A percentile compares a stretch with the other conserved stretches of the same genome.
These are phyloP conservation scores for Candolleomyces efflorescens DNA, from an alignment of 768 basidiomycete species.

Conservation along the genomic window DNA sequence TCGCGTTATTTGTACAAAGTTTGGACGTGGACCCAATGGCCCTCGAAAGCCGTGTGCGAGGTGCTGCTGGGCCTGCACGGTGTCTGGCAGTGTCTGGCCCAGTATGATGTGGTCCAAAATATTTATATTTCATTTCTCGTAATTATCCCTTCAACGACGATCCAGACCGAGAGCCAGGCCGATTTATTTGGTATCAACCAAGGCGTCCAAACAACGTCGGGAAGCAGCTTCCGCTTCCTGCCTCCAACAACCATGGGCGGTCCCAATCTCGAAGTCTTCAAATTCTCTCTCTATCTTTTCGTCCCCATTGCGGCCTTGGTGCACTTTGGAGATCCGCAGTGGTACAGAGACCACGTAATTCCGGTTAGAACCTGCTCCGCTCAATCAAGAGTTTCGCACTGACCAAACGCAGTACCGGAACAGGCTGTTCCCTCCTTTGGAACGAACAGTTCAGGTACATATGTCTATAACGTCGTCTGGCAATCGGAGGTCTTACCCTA, in stretches of 20 bases:
- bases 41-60: not conserved
- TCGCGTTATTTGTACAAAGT: not conserved
- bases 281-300: slow-evolving; percentile 83
- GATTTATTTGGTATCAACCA: not conserved
- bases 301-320: slow-evolving; percentile 77
- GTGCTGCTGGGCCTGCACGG: no score
- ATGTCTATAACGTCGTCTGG: not conserved
- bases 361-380: slow-evolving; percentile 44
- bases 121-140: no score
- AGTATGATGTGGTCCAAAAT: no score
- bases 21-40: not conserved
- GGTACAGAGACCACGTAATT: slow-evolving; percentile 75
- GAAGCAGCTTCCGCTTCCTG: not conserved
- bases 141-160: no score
- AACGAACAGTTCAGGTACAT: slow-evolving; percentile 49
- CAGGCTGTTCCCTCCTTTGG: slow-evolving; percentile 61
- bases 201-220: not conserved
- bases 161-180: no score
- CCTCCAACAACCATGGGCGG: slow-evolving; percentile 46
- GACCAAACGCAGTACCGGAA: slow-evolving; percentile 55
- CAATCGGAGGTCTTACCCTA: not conserved
- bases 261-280: slow-evolving; percentile 86
- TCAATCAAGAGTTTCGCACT: not conserved
- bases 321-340: slow-evolving; percentile 85
- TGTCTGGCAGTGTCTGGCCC: no score